These are phyloP conservation scores for Pelargonium nanum DNA, from an alignment of 345 rosid genomes.

Conservation along the genomic window DNA sequence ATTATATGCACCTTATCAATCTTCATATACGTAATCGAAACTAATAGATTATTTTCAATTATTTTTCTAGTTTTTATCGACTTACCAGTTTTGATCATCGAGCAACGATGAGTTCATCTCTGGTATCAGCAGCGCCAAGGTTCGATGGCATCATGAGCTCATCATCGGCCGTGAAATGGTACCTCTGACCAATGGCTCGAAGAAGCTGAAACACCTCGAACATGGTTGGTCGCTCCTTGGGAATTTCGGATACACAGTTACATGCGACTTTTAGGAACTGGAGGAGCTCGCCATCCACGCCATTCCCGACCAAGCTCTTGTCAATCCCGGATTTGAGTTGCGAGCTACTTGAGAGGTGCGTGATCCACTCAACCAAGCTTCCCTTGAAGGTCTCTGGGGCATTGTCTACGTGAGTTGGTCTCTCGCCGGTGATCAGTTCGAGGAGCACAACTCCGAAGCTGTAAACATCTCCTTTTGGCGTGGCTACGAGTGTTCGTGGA, in stretches of 20 bases:
- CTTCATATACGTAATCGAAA: no score
- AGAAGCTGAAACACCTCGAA: slow-evolving; percentile 13
- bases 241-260: slow-evolving; percentile 10
- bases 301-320: slow-evolving; percentile 15
- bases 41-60: no score
- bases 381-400: slow-evolving; percentile 30
- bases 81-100: neutral
- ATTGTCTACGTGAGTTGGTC: slow-evolving; percentile 44
- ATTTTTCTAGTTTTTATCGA: neutral
- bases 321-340: slow-evolving; percentile 13
- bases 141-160: slow-evolving; percentile 2
- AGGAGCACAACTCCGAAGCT: slow-evolving; percentile 79
- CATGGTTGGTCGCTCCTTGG: slow-evolving; percentile 22
- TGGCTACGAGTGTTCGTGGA: slow-evolving; percentile 68
- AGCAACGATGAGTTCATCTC: slow-evolving; percentile 12
- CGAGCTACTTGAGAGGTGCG: neutral
- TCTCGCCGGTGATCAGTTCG: slow-evolving; percentile 67
- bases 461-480: slow-evolving; percentile 81
- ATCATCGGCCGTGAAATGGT: slow-evolving; percentile 11
- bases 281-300: slow-evolving; percentile 9
- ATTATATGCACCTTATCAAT: no score
- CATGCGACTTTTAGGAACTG: slow-evolving; percentile 15
- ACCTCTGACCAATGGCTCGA: slow-evolving; percentile 11
- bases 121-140: neutral
- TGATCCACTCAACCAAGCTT: slow-evolving; percentile 45